Evolutionary conservation across 768 basidiomycete species (phyloP), one percentile per base, ranked within the genome.

Genomic region (Hypholoma sublateritium): DNA sequence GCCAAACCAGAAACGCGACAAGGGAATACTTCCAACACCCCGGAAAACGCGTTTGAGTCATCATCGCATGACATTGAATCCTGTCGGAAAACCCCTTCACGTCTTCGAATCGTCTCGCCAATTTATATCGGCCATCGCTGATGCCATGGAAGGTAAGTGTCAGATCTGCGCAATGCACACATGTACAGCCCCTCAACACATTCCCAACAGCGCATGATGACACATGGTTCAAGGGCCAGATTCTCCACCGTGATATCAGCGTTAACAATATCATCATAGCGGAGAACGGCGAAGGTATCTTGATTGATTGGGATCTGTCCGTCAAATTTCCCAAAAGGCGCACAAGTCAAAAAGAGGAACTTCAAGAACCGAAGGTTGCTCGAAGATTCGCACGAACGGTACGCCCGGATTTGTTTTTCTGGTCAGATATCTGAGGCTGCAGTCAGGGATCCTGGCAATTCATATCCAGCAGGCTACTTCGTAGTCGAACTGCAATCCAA

Each of bases 401-500:
- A 50, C 48, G 62, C 55, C 11, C 21, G 22, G 21, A 45, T 22
- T n/a, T 35, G 8, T 35, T 42, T 13, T 21, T 42, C 46, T 34
- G 13, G 22, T 12, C 21, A 35, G n/a, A 13, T 46, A 44, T 7
- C 37, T 58, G 12, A 60, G 37, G 3, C 32, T 11, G 39, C 37
- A 35, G 25, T 12, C 45, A 72, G 71, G 72, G 72, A 4, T 70
- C 70, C 12, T 72, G 70, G 69, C 63, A 65, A 36, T 72, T 72
- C 52, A 69, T 71, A 53, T 71, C 71, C 5, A 53, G 59, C 2
- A 51, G 48, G 3, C 61, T 72, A 4, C 17, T 13, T 24, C 5
- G n/a, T n/a, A n/a, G 65, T 16, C 53, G 61, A 6, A 16, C 6
- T 6, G 60, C 58, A 25, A 17, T n/a, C 6, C 71, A 72, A 35